Conservation (phyloP, 2,329 filamentous ascomycete genomes). For the Alternaria sp. region DNA sequence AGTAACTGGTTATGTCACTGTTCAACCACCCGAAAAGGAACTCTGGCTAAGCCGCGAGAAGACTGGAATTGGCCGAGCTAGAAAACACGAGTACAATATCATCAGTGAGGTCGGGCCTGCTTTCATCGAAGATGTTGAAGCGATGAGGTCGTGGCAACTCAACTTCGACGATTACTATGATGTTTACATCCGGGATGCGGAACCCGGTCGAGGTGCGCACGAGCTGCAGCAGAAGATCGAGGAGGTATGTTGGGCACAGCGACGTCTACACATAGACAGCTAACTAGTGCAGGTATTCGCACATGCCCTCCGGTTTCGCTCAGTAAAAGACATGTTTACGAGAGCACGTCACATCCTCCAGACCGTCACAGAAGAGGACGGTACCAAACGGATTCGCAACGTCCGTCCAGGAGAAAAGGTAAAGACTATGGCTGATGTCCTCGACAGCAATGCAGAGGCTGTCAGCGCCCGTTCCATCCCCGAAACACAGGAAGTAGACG, state of each 20-base stretch:
- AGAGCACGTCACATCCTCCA: slow-evolving; percentile 48
- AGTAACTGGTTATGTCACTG: slow-evolving; percentile 24
- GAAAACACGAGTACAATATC: slow-evolving; percentile 52
- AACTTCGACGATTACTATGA: slow-evolving; percentile 57
- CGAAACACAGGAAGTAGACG: slow-evolving; percentile 19
- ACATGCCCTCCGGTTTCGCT: slow-evolving; percentile 49
- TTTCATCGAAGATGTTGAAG: slow-evolving; percentile 55
- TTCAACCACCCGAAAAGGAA: slow-evolving; percentile 51
- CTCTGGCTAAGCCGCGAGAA: slow-evolving; percentile 54
- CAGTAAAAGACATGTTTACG: slow-evolving; percentile 45
- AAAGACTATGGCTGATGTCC: slow-evolving; percentile 47
- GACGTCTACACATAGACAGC: not conserved
- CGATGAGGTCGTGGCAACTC: slow-evolving; percentile 50
- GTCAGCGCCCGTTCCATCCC: slow-evolving; percentile 16
- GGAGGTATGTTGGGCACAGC: slow-evolving; percentile 31
- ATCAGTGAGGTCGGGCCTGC: slow-evolving; percentile 46
- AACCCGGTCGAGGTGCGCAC: slow-evolving; percentile 44
- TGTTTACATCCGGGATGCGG: slow-evolving; percentile 54
- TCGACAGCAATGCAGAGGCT: slow-evolving; percentile 31
- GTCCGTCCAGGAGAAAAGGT: slow-evolving; percentile 49
- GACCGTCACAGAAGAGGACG: slow-evolving; percentile 50
- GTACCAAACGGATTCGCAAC: slow-evolving; percentile 48
- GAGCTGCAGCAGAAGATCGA: slow-evolving; percentile 45
- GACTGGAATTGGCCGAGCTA: slow-evolving; percentile 52
- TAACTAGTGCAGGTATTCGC: slow-evolving; percentile 42